Evolutionary conservation across 176 grass and related monocot genomes (phyloP).

Genomic region (Lolium rigidum): DNA sequence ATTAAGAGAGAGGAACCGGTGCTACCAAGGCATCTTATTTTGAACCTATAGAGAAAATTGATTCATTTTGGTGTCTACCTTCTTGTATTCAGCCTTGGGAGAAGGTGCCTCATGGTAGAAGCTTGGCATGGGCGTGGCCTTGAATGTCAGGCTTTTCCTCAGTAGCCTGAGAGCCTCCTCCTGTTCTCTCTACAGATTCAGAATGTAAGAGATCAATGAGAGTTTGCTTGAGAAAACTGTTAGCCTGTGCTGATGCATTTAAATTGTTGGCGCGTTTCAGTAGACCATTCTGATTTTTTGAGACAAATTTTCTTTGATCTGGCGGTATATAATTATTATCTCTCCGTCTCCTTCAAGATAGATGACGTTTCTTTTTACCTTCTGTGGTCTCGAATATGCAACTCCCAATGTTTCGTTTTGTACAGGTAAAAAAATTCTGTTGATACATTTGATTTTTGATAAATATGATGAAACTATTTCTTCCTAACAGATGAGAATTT

Average conservation of each 20-base stretch:
- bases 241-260: background rate
- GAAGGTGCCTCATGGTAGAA: constrained; percentile 98
- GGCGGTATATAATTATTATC: background rate
- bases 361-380: background rate
- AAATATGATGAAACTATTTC: background rate
- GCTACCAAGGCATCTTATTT: background rate
- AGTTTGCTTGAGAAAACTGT: background rate
- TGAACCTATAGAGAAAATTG: background rate
- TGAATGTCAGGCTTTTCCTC: constrained; percentile 89
- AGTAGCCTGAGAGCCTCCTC: constrained; percentile 87
- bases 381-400: background rate
- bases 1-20: background rate
- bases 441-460: background rate
- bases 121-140: constrained; percentile 90
- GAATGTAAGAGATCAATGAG: background rate
- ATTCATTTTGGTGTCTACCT: constrained; percentile 41
- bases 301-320: background rate
- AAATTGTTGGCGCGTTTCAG: background rate
- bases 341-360: background rate
- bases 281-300: background rate
- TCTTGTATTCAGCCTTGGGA: constrained; percentile 87
- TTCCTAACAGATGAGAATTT: background rate
- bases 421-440: background rate
- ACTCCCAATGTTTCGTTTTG: background rate
- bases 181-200: constrained; percentile 75